Evolutionary conservation across 306 rosid species (phyloP).

Genomic region (Castanopsis chinensis): DNA sequence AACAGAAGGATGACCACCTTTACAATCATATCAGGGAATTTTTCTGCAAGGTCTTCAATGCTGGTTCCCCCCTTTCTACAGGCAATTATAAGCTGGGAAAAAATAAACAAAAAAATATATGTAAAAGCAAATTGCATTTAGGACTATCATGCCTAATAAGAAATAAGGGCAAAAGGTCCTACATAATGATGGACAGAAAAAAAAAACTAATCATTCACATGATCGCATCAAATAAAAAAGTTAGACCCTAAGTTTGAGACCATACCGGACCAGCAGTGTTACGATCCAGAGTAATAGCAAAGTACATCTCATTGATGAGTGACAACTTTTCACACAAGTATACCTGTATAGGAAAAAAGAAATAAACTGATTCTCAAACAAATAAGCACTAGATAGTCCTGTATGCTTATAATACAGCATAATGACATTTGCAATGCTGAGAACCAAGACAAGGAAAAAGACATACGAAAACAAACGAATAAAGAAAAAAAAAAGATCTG

Average conservation of each 20-base stretch:
- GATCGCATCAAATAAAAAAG: constrained; percentile 12
- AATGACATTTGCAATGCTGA: background rate
- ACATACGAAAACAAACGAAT: background rate
- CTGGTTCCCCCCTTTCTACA: constrained; percentile 99
- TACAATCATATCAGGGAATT: constrained; percentile 86
- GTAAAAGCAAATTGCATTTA: constrained; percentile 3
- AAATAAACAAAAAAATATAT: background rate
- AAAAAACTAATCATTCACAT: constrained; percentile 7
- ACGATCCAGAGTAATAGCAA: constrained; percentile 94
- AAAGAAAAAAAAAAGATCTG: background rate
- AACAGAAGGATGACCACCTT: constrained; percentile 55
- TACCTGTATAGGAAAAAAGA: constrained; percentile 53
- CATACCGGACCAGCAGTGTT: constrained; percentile 92
- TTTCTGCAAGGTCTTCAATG: constrained; percentile 98
- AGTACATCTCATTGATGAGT: constrained; percentile 97
- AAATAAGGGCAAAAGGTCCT: background rate
- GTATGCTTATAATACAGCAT: background rate
- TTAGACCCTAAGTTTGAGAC: constrained; percentile 23
- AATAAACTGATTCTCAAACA: constrained; percentile 15
- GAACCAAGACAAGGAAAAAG: background rate
- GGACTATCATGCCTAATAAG: background rate
- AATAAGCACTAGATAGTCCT: background rate
- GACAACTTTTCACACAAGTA: constrained; percentile 83
- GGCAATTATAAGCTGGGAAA: constrained; percentile 79
- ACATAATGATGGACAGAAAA: constrained; percentile 1